Conservation (phyloP, 768 basidiomycete genomes). For the Mycena vitilis region DNA sequence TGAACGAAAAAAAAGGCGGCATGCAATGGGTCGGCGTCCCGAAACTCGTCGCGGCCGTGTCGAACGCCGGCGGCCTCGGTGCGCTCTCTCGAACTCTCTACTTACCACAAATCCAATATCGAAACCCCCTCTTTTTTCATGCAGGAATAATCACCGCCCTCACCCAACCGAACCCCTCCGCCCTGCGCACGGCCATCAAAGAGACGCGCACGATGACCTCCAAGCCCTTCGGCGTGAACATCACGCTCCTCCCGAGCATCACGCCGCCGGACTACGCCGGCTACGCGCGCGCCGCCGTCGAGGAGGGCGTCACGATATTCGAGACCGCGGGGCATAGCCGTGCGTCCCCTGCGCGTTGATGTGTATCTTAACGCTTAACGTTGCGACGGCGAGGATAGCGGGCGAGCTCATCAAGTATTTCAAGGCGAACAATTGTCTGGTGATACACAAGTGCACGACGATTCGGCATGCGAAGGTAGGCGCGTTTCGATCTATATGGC, state of each 20-base stretch:
- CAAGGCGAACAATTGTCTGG: conserved; percentile 80
- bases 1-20: conserved; percentile 64
- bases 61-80: conserved; percentile 87
- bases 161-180: conserved; percentile 87
- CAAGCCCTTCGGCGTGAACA: conserved; percentile 87
- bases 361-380: too few species aligned
- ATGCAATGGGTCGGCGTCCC: conserved; percentile 96
- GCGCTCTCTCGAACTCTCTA: not conserved
- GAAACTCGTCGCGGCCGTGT: conserved; percentile 78
- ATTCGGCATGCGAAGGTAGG: conserved; percentile 86
- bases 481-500: not conserved
- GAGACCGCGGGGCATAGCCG: conserved; percentile 96
- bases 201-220: conserved; percentile 77
- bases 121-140: not conserved
- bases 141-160: conserved; percentile 87
- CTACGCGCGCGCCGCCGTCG: conserved; percentile 83
- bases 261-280: conserved; percentile 92
- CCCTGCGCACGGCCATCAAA: conserved; percentile 81
- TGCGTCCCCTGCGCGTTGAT: conserved; percentile 49
- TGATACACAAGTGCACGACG: conserved; percentile 93
- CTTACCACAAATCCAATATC: not conserved
- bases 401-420: conserved; percentile 83
- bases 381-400: conserved; percentile 63
- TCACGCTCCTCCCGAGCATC: conserved; percentile 89
- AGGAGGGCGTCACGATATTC: conserved; percentile 89